A percentile compares a stretch with the other conserved stretches of the same genome.
phyloP scores from a whole-genome alignment of 768 basidiomycete genomes.

The Boletus sensibilis region DNA sequence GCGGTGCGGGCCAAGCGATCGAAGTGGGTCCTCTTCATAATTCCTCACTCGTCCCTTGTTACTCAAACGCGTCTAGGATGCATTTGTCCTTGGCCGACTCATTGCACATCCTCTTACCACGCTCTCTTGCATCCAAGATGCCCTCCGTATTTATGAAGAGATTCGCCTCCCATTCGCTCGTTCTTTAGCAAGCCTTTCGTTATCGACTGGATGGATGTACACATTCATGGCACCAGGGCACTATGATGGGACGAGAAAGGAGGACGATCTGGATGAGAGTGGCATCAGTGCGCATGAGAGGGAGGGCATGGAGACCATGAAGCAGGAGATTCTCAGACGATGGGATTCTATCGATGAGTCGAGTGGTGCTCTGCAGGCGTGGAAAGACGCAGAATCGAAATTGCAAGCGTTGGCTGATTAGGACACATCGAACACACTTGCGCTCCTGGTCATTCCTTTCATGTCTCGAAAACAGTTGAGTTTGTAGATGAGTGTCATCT shows the following conservation, averaged over 20 bases:
- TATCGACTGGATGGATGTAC: conserved; percentile 18
- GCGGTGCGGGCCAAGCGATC: conserved; percentile 28
- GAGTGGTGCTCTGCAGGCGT: conserved; percentile 8
- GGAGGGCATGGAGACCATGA: conserved; percentile 18
- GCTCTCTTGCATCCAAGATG: not conserved
- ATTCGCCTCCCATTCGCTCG: conserved; percentile 15
- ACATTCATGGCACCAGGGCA: conserved; percentile 17
- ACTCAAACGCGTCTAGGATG: conserved; percentile 8
- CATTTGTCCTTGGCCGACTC: conserved; percentile 24
- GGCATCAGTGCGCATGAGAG: conserved; percentile 12
- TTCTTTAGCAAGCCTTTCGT: conserved; percentile 15
- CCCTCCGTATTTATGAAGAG: conserved; percentile 13
- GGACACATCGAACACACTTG: not conserved
- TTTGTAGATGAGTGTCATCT: no score
- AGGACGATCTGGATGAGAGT: conserved; percentile 6
- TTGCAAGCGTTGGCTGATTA: not conserved
- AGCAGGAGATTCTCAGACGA: conserved; percentile 9
- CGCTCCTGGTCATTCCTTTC: not conserved
- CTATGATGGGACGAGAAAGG: conserved; percentile 22
- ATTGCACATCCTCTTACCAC: conserved; percentile 21
- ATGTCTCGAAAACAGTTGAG: no score
- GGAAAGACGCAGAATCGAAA: conserved; percentile 18
- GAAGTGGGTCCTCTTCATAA: conserved; percentile 10
- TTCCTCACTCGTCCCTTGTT: not conserved
- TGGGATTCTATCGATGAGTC: conserved; percentile 15